These are phyloP conservation scores for Fagus sylvatica DNA, from an alignment of 306 rosid genomes.

Conservation along the genomic window DNA sequence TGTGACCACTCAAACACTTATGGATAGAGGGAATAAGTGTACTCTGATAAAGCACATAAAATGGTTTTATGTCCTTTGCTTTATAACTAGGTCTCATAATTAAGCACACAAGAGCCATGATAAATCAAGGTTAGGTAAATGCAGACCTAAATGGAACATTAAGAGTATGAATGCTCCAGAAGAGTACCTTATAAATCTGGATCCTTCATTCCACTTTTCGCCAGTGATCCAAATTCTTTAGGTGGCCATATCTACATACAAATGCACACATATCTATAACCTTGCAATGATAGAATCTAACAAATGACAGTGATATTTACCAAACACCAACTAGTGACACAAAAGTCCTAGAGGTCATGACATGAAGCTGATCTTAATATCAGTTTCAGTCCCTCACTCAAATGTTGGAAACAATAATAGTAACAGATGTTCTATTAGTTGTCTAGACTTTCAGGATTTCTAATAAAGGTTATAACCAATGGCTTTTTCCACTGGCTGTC, in stretches of 20 bases:
- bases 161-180: not conserved
- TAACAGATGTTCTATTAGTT: not conserved
- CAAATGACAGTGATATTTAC: not conserved
- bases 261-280: conserved; percentile 12
- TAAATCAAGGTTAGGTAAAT: not conserved
- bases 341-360: not conserved
- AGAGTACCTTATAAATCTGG: conserved; percentile 35
- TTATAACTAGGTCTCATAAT: not conserved
- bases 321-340: not conserved
- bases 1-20: too few species aligned
- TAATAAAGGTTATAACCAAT: too few species aligned
- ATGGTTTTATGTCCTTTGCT: not conserved
- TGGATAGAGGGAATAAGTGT: not conserved
- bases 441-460: not conserved
- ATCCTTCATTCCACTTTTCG: conserved; percentile 31
- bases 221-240: conserved; percentile 58
- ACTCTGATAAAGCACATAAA: not conserved
- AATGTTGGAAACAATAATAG: not conserved
- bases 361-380: not conserved
- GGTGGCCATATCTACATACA: conserved; percentile 58
- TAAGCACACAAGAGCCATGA: not conserved
- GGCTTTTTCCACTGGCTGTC: not conserved
- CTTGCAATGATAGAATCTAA: not conserved
- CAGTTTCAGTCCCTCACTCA: not conserved
- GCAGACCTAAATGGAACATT: not conserved